Evolutionary conservation across 345 rosid species (phyloP).

Genomic region (Citrus australasica): DNA sequence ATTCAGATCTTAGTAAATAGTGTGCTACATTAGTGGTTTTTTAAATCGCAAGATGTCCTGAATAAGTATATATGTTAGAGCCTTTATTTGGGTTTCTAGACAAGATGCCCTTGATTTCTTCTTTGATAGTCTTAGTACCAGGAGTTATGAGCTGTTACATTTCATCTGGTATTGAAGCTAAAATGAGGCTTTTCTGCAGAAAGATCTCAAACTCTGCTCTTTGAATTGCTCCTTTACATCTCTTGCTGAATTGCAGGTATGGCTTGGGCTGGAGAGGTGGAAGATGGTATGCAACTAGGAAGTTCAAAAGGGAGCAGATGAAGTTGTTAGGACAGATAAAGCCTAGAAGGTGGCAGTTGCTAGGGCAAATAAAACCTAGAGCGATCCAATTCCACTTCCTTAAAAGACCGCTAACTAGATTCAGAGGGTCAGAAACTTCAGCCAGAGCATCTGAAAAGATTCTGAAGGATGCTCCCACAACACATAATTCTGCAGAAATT

Average conservation of each 20-base stretch:
- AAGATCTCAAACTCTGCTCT: not conserved
- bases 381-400: constrained; percentile 55
- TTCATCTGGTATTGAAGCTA: not conserved
- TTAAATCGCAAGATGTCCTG: not conserved
- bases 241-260: constrained; percentile 48
- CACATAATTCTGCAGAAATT: constrained; percentile 12
- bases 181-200: not conserved
- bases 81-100: not conserved
- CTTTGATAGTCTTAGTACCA: not conserved
- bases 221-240: not conserved
- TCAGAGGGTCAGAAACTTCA: constrained; percentile 23
- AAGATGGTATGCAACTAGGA: constrained; percentile 81
- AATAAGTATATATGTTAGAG: not conserved
- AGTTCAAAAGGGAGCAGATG: constrained; percentile 78
- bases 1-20: not conserved
- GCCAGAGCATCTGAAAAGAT: constrained; percentile 34
- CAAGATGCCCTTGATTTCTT: not conserved
- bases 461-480: constrained; percentile 20
- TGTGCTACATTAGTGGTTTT: not conserved
- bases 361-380: constrained; percentile 53
- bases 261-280: constrained; percentile 98
- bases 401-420: constrained; percentile 42
- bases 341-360: constrained; percentile 67
- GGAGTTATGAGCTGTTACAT: not conserved
- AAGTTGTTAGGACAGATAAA: constrained; percentile 67